Base-by-base conservation (phyloP, 495 filamentous ascomycete genomes). In the Podospora pseudocomata region DNA sequence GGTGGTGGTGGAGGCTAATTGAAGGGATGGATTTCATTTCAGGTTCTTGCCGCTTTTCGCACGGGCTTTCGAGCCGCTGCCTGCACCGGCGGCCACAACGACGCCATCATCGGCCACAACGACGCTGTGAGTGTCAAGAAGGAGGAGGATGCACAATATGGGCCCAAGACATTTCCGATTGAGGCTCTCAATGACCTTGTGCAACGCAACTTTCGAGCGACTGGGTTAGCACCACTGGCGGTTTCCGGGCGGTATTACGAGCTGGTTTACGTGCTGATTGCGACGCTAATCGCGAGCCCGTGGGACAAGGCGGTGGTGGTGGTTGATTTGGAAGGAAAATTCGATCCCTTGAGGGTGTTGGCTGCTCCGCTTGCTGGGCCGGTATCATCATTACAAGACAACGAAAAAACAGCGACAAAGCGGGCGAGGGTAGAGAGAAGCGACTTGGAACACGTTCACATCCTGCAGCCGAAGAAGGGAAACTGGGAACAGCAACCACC, bases 291-390 rank as follows among this genome's bases (percentile, higher is more conserved):
- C 9, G 85, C 89, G 2, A 55, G 78, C 1, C 74, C 76, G 3
- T 82, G 85, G 32, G 75, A 78, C 27, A 84, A 86, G 19, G 83
- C 91, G 2, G 83, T 94, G 2, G 83, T 90, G 4, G 79, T 93
- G 32, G 73, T 97, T 27, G 93, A 97, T 71, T 81, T 88, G 0
- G 88, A 92, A 57, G 82, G 83, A 55, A 84, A 84, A 0, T 93
- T 96, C 69, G 86, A 89, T 34, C 80, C 87, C 13, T 74, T 83
- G 16, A 83, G 88, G 13, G 81, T 95, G 4, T 67, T 77, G 1
- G 53, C 70, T 5, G 65, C 72, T 5, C 0, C 7, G 0, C 66
- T 63, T 2, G 20, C 56, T 26, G 49, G 56, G 18, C 20, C 23
- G n/a, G n/a, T 11, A 18, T 49, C 39, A 49, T 49, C 39, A 13